Evolutionary conservation across 805 yeast species (phyloP).

Genomic region (Blastobotrys parvus): DNA sequence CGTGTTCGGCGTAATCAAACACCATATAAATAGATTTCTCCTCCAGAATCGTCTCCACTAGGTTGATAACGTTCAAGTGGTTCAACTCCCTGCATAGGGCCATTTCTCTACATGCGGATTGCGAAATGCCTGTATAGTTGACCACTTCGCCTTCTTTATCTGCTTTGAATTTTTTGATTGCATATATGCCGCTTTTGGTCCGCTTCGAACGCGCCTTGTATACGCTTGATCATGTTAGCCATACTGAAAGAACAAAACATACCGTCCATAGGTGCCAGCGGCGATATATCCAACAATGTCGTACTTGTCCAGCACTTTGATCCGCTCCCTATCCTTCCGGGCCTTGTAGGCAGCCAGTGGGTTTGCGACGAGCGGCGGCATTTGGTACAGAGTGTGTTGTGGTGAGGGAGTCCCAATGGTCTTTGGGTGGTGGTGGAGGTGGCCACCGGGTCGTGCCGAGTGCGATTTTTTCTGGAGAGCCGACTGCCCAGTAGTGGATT

Average conservation of each 20-base stretch:
- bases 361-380: conserved; percentile 19
- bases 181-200: conserved; percentile 40
- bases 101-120: conserved; percentile 94
- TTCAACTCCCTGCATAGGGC: conserved; percentile 81
- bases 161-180: conserved; percentile 91
- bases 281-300: conserved; percentile 93
- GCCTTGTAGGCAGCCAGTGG: conserved; percentile 42
- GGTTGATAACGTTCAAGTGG: conserved; percentile 69
- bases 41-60: conserved; percentile 79
- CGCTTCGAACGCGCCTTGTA: conserved; percentile 60
- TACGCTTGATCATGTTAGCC: too few species aligned
- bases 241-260: too few species aligned
- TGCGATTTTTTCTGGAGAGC: too few species aligned
- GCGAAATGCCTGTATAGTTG: conserved; percentile 92
- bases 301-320: conserved; percentile 74
- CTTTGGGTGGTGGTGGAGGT: background rate
- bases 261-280: conserved; percentile 97
- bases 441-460: too few species aligned
- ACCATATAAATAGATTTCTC: conserved; percentile 89
- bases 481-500: too few species aligned
- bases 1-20: conserved; percentile 95
- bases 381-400: background rate
- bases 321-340: conserved; percentile 56
- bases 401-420: background rate
- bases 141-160: conserved; percentile 85